A percentile compares a stretch with the other conserved stretches of the same genome.
Conservation (phyloP, 768 basidiomycete genomes). For the Russula sp. region DNA sequence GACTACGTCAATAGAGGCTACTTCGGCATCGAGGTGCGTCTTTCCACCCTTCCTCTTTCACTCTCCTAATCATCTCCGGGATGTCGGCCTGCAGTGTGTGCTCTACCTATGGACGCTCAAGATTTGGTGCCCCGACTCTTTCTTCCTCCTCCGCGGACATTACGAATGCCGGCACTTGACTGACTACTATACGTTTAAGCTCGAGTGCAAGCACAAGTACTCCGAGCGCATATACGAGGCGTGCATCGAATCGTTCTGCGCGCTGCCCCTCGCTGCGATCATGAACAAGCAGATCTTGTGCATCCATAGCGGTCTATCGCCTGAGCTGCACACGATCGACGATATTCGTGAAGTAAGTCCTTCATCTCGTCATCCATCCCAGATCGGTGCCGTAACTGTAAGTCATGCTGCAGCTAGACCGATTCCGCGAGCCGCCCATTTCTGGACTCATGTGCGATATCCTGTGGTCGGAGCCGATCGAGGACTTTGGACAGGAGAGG, state of each 20-base stretch:
- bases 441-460: slow-evolving; percentile 98
- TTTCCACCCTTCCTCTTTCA: not conserved
- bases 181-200: slow-evolving; percentile 93
- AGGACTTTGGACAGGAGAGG: slow-evolving; percentile 94
- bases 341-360: slow-evolving; percentile 77
- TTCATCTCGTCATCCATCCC: not conserved
- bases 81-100: slow-evolving; percentile 63
- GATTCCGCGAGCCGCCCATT: slow-evolving; percentile 97
- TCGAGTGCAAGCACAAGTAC: slow-evolving; percentile 99
- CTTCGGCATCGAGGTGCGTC: slow-evolving; percentile 62
- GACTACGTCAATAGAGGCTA: slow-evolving; percentile 75
- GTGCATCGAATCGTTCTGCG: slow-evolving; percentile 69
- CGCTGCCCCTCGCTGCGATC: slow-evolving; percentile 89
- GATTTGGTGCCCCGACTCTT: slow-evolving; percentile 97
- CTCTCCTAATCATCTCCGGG: slow-evolving; percentile 14
- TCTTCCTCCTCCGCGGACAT: slow-evolving; percentile 67
- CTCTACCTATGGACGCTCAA: slow-evolving; percentile 97
- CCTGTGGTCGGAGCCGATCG: slow-evolving; percentile 96
- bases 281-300: slow-evolving; percentile 99
- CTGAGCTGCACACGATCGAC: slow-evolving; percentile 91
- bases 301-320: slow-evolving; percentile 95
- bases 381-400: not conserved
- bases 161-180: too few relatives aligned
- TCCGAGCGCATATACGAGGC: slow-evolving; percentile 62
- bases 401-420: slow-evolving; percentile 63